Base-by-base conservation (phyloP, 176 grass and related monocot species). In the Rhynchospora breviuscula region DNA sequence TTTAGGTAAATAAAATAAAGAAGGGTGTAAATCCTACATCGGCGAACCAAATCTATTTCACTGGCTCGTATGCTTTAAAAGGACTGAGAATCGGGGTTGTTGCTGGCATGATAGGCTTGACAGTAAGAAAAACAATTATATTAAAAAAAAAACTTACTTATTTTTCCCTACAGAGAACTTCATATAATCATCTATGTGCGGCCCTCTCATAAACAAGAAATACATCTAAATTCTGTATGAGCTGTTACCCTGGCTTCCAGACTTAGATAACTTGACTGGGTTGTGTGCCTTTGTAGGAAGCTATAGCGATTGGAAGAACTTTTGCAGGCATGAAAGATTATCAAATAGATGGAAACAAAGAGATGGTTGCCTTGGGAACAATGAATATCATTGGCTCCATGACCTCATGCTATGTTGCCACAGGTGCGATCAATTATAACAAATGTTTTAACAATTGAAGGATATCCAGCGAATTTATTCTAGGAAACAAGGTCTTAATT, bases 301-400 rank as follows among this genome's bases (percentile, higher is more conserved):
- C 96, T 12, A 85, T 99, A 40, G 96, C 96, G 8, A 99, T 99
- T 59, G 96, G 96, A 83, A 99, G 96, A 88, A 99, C 96, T 7
- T 99, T 99, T 93, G 91, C 96, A 87, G 86, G 89, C 12, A 75
- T 99, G 64, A 99, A 99, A 86, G 96, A 84, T 78, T 95, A 99
- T 79, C 89, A 95, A 35, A 69, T 95, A 44, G 93, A 99, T 87
- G 96, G 96, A 79, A 99, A 99, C 75, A 99, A 99, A 70, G 96
- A 99, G 90, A 99, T 95, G 96, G 85, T 99, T 47, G 96, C 96
- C 21, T 84, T 99, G 81, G 93, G 96, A 86, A 93, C 91, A 18
- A 99, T 99, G 96, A 99, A 99, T 46, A 64, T 95, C 21, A 79
- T 91, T 71, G 96, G 96, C 7, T 99, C 96, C 10, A 99, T 99